These are phyloP conservation scores for Camelina sativa DNA, from an alignment of 345 rosid species.

Conservation along the genomic window DNA sequence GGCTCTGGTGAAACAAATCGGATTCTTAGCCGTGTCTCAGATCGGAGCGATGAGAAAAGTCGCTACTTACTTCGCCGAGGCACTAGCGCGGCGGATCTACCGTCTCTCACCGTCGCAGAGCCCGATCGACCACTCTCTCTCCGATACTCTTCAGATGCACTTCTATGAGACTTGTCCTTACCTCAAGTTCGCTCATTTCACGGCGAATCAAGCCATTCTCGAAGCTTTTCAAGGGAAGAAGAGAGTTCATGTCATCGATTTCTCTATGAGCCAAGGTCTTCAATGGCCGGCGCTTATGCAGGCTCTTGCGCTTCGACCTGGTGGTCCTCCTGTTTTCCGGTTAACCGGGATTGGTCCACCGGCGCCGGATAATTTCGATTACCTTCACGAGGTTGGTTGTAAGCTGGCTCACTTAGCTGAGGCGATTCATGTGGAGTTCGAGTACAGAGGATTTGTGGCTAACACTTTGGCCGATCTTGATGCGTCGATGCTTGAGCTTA, in stretches of 20 bases:
- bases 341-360: conserved; percentile 86
- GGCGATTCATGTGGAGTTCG: conserved; percentile 70
- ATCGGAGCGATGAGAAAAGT: conserved; percentile 82
- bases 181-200: conserved; percentile 86
- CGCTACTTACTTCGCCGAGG: conserved; percentile 83
- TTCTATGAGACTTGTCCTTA: conserved; percentile 87
- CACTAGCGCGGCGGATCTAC: conserved; percentile 74
- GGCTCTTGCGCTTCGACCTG: conserved; percentile 72
- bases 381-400: conserved; percentile 80
- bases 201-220: conserved; percentile 82
- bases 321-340: conserved; percentile 75
- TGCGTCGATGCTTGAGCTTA: conserved; percentile 64
- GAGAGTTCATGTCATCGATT: conserved; percentile 74
- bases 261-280: conserved; percentile 71
- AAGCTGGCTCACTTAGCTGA: conserved; percentile 79
- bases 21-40: conserved; percentile 61
- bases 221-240: conserved; percentile 73
- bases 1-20: conserved; percentile 71
- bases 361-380: conserved; percentile 57
- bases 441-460: conserved; percentile 75
- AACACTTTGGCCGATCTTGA: conserved; percentile 78
- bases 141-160: conserved; percentile 77
- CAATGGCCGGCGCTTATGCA: conserved; percentile 93
- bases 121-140: conserved; percentile 52
- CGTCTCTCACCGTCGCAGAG: conserved; percentile 53